phyloP scores from a whole-genome alignment of 2,329 filamentous ascomycete genomes.

The Monosporascus sp. region DNA sequence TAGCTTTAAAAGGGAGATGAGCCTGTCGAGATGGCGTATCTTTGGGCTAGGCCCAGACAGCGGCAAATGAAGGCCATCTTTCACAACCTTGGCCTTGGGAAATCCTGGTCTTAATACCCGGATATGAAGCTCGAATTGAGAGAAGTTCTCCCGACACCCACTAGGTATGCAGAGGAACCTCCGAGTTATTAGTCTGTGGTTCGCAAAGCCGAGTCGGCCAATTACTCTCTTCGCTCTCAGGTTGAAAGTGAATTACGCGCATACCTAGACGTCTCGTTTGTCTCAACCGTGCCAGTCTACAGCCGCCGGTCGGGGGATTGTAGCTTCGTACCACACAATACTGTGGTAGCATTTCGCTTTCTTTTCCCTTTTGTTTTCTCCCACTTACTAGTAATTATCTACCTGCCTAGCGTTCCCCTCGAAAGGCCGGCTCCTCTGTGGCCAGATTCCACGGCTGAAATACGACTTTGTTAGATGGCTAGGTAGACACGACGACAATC shows the following conservation, averaged over 20 bases:
- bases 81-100: no score
- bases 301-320: no score
- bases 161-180: no score
- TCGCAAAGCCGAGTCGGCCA: neutral
- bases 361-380: no score
- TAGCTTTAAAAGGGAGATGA: neutral
- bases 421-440: neutral
- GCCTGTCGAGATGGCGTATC: neutral
- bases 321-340: no score
- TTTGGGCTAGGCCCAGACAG: no score
- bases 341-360: no score
- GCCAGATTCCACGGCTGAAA: neutral
- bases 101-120: neutral
- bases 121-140: neutral
- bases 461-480: conserved; percentile 1
- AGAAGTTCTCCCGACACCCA: neutral
- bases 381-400: neutral
- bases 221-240: neutral
- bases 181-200: no score
- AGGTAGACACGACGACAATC: conserved; percentile 42
- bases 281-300: no score
- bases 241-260: no score
- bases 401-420: neutral
- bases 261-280: no score
- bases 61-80: neutral